These are phyloP conservation scores for Colletotrichum neosansevieriae DNA, from an alignment of 2,329 filamentous ascomycete species.

Conservation along the genomic window DNA sequence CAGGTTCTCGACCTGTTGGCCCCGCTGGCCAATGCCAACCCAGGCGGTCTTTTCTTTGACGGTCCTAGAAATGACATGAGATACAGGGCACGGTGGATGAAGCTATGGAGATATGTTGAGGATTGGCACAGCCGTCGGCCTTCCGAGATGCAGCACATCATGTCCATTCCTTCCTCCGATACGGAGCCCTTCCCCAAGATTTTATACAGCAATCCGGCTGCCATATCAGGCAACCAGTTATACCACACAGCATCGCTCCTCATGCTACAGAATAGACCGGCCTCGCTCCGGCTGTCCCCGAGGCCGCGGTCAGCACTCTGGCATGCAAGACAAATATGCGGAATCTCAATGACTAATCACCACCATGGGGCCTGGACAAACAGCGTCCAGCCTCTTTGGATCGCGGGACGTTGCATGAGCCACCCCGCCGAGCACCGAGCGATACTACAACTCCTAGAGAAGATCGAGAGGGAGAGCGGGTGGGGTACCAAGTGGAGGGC, in stretches of 20 bases:
- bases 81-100: slow-evolving; percentile 55
- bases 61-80: slow-evolving; percentile 31
- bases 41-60: slow-evolving; percentile 52
- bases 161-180: slow-evolving; percentile 50
- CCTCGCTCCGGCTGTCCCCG: slow-evolving; percentile 36
- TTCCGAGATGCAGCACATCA: slow-evolving; percentile 58
- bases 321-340: slow-evolving; percentile 68
- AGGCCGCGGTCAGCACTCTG: slow-evolving; percentile 58
- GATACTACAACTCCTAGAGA: slow-evolving; percentile 58
- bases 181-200: slow-evolving; percentile 62
- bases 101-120: slow-evolving; percentile 63
- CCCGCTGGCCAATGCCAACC: slow-evolving; percentile 54
- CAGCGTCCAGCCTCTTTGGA: slow-evolving; percentile 68
- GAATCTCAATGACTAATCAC: slow-evolving; percentile 67
- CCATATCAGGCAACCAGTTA: slow-evolving; percentile 68
- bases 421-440: slow-evolving; percentile 59
- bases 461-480: slow-evolving; percentile 64
- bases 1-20: slow-evolving; percentile 57
- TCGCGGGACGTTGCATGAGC: slow-evolving; percentile 66
- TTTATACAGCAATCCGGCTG: slow-evolving; percentile 65
- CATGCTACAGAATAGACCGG: slow-evolving; percentile 59
- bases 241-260: slow-evolving; percentile 68
- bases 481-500: slow-evolving; percentile 67
- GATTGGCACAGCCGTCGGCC: slow-evolving; percentile 62
- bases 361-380: slow-evolving; percentile 69